Percentiles rank a stretch among this genome's conserved stretches.
Evolutionary conservation across 768 basidiomycete genomes (phyloP).

Genomic region (Kwoniella europaea): DNA sequence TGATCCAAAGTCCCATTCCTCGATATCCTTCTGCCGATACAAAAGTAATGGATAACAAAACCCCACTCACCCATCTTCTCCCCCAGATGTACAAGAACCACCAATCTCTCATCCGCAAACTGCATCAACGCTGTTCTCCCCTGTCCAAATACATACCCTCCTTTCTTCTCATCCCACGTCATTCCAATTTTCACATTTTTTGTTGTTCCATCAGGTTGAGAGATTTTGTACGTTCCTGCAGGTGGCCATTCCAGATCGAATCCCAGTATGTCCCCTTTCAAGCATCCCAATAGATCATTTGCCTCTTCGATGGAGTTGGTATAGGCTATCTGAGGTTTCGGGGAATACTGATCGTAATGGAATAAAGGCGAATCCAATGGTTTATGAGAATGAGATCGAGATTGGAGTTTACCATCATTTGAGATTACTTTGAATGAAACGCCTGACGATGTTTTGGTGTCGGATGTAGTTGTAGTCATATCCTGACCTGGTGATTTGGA

Average conservation of each 20-base stretch:
- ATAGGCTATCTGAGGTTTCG: constrained; percentile 42
- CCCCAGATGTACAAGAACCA: constrained; percentile 46
- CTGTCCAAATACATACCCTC: constrained; percentile 31
- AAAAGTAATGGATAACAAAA: too few species aligned
- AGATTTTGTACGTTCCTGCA: constrained; percentile 16
- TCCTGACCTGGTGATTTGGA: neutral
- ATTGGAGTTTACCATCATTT: neutral
- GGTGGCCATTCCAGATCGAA: constrained; percentile 57
- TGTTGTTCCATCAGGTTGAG: constrained; percentile 13
- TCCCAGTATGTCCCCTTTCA: constrained; percentile 44
- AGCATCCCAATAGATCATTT: constrained; percentile 43
- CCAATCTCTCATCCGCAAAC: constrained; percentile 41
- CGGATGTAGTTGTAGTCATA: neutral
- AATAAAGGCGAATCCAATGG: constrained; percentile 24
- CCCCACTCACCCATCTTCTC: constrained; percentile 42
- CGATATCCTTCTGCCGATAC: too few species aligned
- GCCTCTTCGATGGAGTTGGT: constrained; percentile 44
- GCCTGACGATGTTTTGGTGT: neutral
- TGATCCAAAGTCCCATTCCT: too few species aligned
- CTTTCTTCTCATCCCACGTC: constrained; percentile 20
- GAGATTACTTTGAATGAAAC: neutral
- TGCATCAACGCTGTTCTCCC: constrained; percentile 46
- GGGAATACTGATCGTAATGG: constrained; percentile 24
- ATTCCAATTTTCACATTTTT: constrained; percentile 17
- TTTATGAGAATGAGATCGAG: neutral